These are phyloP conservation scores for Artemisia annua DNA, from an alignment of 129 eudicot genomes.

Conservation along the genomic window DNA sequence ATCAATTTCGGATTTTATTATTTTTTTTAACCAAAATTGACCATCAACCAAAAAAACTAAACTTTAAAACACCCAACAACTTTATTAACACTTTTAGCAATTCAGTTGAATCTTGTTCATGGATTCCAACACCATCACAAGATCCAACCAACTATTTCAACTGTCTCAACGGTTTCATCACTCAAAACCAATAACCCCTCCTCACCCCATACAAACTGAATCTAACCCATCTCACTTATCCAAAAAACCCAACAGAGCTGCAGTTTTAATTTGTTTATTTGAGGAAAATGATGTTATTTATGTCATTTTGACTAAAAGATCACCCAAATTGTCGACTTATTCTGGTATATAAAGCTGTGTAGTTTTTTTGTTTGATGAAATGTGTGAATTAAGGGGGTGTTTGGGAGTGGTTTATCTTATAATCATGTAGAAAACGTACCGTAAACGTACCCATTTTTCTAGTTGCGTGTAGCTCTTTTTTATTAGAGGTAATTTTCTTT, in stretches of 20 bases:
- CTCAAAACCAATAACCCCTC: background rate
- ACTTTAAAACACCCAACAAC: background rate
- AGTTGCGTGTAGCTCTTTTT: too few relatives aligned
- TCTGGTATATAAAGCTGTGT: constrained; percentile 42
- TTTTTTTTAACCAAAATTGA: too few relatives aligned
- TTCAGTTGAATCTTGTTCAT: constrained; percentile 16
- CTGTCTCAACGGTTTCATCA: constrained; percentile 48
- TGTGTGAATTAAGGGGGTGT: background rate
- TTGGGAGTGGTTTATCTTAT: background rate
- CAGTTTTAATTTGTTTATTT: constrained; percentile 68
- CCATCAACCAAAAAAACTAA: too few relatives aligned
- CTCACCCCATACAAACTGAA: constrained; percentile 14
- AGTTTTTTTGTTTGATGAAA: background rate
- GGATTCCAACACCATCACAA: constrained; percentile 23
- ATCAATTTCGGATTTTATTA: too few relatives aligned
- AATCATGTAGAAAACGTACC: too few relatives aligned
- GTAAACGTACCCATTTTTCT: too few relatives aligned
- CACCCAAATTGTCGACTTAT: constrained; percentile 53
- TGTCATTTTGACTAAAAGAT: constrained; percentile 70
- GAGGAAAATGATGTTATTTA: constrained; percentile 42
- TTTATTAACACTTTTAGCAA: background rate
- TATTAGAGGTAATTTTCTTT: too few relatives aligned
- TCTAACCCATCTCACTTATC: constrained; percentile 10
- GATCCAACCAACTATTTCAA: constrained; percentile 33
- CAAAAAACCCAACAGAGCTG: constrained; percentile 48